Evolutionary conservation across 2,329 filamentous ascomycete genomes (phyloP), one percentile per base, ranked within the genome.

Genomic region (Penicillium sp.): DNA sequence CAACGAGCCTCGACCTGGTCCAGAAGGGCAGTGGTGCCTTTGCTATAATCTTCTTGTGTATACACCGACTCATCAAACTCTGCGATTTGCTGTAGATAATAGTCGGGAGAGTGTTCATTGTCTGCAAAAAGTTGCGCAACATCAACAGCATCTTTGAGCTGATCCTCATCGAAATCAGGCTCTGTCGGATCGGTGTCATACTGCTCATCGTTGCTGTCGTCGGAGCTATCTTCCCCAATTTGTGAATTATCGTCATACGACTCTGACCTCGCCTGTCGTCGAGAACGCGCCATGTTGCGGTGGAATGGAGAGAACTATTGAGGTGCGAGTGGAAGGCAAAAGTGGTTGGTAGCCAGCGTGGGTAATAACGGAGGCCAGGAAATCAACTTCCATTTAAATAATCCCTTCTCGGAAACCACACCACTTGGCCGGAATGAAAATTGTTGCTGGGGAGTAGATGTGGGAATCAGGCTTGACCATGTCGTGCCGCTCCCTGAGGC

Each of bases 61-160:
- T 68, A 68, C 28, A 61, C 58, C 2, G 58, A 63, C 60, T 68
- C 53, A 38, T 68, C 58, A 49, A 68, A 68, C 58, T 66, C 59
- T 40, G 35, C 19, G 33, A 68, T 58, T 53, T 68, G 44, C 56
- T 65, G 37, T 45, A 68, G 64, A 56, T 68, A 68, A 44, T 65
- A 68, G 37, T 68, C 62, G 9, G 64, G 62, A 40, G 56, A 50
- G 60, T 68, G 45, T 49, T 68, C 28, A 50, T 68, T 68, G 53
- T 68, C 60, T 40, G 59, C 56, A 58, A 67, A 68, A 37, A 68
- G 59, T 51, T 62, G 40, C 45, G 59, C 58, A 24, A 57, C 28
- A 63, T 68, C 53, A 53, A 42, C 55, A 30, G 54, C 15, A 63
- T 68, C 56, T 17, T 58, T 24, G 13, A 49, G 44, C 45, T 65